Percentiles rank a stretch among this genome's conserved stretches.
Evolutionary conservation across 768 basidiomycete species (phyloP).

Genomic region (Chalciporus sphaerocephalus): DNA sequence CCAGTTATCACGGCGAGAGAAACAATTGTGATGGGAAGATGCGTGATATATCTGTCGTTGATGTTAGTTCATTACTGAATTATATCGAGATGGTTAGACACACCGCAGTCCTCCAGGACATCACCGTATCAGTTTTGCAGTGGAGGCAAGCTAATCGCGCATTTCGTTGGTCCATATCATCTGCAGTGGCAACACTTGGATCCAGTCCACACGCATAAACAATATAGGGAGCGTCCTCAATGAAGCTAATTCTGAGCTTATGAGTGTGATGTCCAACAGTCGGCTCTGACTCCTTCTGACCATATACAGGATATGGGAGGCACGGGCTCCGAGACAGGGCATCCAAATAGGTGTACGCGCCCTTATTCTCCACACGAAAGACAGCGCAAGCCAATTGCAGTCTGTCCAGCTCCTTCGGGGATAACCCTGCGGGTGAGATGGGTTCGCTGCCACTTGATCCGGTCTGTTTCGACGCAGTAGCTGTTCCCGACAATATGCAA

Average conservation of each 20-base stretch:
- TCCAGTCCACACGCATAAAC: conserved; percentile 14
- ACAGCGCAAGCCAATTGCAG: conserved; percentile 8
- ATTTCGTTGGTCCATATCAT: conserved; percentile 11
- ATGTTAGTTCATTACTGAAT: not conserved
- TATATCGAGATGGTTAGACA: not conserved
- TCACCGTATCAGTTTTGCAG: not conserved
- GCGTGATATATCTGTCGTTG: conserved; percentile 12
- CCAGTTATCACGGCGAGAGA: conserved; percentile 8
- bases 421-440: not conserved
- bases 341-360: not conserved
- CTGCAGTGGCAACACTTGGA: conserved; percentile 8
- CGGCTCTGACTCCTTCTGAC: not conserved
- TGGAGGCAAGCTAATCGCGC: conserved; percentile 7
- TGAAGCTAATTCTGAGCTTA: not conserved
- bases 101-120: conserved; percentile 15
- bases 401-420: not conserved
- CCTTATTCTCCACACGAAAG: not conserved
- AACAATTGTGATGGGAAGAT: not conserved
- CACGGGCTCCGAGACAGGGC: not conserved
- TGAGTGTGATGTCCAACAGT: not conserved
- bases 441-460: not conserved
- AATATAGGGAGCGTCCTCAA: conserved; percentile 11
- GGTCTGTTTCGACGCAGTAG: not conserved
- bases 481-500: not conserved
- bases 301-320: not conserved